Conservation (phyloP, 768 basidiomycete genomes). For the Trametes coccinea region DNA sequence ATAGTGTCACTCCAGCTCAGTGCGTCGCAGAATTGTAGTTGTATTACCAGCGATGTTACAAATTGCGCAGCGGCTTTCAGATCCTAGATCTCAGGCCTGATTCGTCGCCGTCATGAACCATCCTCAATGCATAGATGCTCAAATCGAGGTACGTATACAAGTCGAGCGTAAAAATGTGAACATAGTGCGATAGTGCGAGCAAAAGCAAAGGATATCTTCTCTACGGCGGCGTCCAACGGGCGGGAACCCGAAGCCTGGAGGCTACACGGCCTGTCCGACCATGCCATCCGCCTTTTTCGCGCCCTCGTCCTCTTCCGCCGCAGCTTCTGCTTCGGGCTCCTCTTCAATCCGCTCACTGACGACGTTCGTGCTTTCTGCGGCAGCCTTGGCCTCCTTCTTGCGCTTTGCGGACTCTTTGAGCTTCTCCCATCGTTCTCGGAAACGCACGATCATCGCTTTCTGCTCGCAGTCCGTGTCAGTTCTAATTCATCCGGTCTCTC, state of each 20-base stretch:
- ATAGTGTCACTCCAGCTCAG: not conserved
- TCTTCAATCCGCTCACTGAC: constrained; percentile 71
- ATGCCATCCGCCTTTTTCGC: not conserved
- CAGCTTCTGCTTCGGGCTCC: constrained; percentile 68
- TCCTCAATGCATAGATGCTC: too few species aligned
- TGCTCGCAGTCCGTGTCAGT: constrained; percentile 34
- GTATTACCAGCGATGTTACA: too few species aligned
- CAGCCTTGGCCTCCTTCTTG: constrained; percentile 74
- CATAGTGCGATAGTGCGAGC: too few species aligned
- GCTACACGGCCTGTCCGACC: not conserved
- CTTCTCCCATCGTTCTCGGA: constrained; percentile 87
- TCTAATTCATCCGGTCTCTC: not conserved
- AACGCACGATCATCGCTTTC: constrained; percentile 83
- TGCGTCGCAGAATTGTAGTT: too few species aligned
- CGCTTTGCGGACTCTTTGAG: constrained; percentile 85
- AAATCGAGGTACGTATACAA: too few species aligned
- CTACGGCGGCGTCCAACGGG: too few species aligned
- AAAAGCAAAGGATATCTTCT: too few species aligned
- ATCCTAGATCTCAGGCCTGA: too few species aligned
- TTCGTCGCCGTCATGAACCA: too few species aligned
- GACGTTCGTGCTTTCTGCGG: constrained; percentile 47
- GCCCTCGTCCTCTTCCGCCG: constrained; percentile 36
- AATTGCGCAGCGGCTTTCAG: too few species aligned
- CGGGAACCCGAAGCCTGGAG: too few species aligned
- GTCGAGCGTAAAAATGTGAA: too few species aligned